phyloP scores from a whole-genome alignment of 2,329 filamentous ascomycete species.

The Cercospora zeina region DNA sequence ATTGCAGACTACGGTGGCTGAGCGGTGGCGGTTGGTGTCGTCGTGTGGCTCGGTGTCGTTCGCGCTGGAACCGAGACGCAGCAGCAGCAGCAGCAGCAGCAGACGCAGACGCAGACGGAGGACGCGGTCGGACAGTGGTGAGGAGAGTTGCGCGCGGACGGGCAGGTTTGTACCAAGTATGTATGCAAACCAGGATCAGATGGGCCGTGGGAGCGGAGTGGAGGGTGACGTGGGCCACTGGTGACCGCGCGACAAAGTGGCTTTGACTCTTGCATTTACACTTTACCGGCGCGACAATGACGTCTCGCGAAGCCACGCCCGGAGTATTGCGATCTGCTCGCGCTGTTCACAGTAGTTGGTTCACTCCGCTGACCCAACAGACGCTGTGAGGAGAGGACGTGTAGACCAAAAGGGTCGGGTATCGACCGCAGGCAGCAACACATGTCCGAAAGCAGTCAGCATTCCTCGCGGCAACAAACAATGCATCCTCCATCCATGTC shows the following conservation, averaged over 20 bases:
- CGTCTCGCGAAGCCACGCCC: conserved; percentile 9
- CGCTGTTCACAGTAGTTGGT: not conserved
- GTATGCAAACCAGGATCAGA: not conserved
- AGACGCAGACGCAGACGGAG: not conserved
- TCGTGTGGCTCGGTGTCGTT: not conserved
- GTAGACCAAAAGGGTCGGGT: not conserved
- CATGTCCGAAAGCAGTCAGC: not conserved
- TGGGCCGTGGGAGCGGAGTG: not conserved
- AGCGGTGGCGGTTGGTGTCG: not conserved
- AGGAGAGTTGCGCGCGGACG: not conserved
- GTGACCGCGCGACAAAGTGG: not conserved
- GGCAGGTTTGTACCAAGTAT: conserved; percentile 1
- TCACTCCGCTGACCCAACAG: not conserved
- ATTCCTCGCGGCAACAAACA: not conserved
- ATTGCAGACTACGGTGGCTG: conserved; percentile 19
- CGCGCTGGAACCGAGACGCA: conserved; percentile 4
- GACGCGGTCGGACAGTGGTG: conserved; percentile 7
- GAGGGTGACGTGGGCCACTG: conserved; percentile 11
- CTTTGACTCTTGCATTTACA: conserved; percentile 16
- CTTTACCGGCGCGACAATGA: conserved; percentile 7
- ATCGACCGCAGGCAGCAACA: too few species aligned
- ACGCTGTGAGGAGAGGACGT: not conserved
- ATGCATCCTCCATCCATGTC: not conserved
- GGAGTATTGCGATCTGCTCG: conserved; percentile 8
- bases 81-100: not conserved